A percentile compares a stretch with the other conserved stretches of the same genome.
phyloP scores from a whole-genome alignment of 2,329 filamentous ascomycete species.

The Teratosphaeria epicoccoides region DNA sequence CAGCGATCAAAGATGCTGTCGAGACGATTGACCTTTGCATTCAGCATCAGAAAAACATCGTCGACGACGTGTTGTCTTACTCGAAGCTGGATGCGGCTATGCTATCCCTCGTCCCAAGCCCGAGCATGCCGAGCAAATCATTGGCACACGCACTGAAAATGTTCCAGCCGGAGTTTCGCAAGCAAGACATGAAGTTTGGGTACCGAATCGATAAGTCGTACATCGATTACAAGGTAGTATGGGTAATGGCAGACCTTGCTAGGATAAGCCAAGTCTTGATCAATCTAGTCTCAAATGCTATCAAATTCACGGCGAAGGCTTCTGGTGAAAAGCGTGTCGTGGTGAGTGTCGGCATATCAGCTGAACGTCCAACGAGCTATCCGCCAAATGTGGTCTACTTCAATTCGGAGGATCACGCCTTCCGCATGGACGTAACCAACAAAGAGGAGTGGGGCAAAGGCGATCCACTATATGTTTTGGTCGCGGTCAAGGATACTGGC shows the following conservation, averaged over 20 bases:
- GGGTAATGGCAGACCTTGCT: conserved; percentile 20
- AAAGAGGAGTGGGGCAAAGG: conserved; percentile 33
- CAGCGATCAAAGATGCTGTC: conserved; percentile 17
- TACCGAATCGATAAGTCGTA: conserved; percentile 20
- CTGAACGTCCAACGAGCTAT: conserved; percentile 29
- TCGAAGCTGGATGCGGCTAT: conserved; percentile 26
- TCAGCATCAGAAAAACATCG: conserved; percentile 32
- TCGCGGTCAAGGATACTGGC: conserved; percentile 34
- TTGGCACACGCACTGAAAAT: conserved; percentile 23
- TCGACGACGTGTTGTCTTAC: conserved; percentile 31
- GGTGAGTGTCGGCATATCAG: conserved; percentile 17
- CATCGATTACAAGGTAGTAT: conserved; percentile 10
- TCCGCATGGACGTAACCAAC: conserved; percentile 33
- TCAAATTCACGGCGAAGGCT: conserved; percentile 24
- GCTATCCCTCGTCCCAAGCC: conserved; percentile 19
- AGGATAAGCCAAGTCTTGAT: conserved; percentile 23
- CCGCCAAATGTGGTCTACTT: conserved; percentile 38
- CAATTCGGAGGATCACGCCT: conserved; percentile 24
- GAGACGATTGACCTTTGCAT: conserved; percentile 34
- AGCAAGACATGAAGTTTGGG: conserved; percentile 19
- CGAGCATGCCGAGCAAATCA: conserved; percentile 16
- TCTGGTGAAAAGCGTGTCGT: conserved; percentile 15
- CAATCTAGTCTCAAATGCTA: conserved; percentile 23
- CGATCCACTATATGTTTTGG: conserved; percentile 31
- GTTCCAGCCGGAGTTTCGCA: conserved; percentile 26